phyloP scores from a whole-genome alignment of 2,329 filamentous ascomycete species.

The Ambrosiella cleistominuta region DNA sequence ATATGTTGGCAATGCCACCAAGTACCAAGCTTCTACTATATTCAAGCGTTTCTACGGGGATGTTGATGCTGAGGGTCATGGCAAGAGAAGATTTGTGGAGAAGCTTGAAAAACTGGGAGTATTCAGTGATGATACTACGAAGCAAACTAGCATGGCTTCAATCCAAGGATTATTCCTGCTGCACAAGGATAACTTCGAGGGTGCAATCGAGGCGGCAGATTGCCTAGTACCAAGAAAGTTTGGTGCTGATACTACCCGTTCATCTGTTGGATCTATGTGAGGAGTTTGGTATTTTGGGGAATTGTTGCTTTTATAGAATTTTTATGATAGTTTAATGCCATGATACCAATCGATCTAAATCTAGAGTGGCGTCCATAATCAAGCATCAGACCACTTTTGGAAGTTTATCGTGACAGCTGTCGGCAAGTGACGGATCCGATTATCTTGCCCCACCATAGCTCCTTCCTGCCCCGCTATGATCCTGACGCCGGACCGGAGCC shows the following conservation, averaged over 20 bases:
- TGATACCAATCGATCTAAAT: not conserved
- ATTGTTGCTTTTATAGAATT: no score
- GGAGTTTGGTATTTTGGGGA: no score
- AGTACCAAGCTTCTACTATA: conserved; percentile 67
- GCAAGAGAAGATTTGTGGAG: conserved; percentile 51
- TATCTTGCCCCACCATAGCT: conserved; percentile 6
- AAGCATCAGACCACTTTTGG: not conserved
- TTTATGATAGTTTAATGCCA: not conserved
- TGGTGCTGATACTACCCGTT: conserved; percentile 25
- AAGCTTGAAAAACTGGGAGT: conserved; percentile 54
- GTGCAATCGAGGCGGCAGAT: conserved; percentile 66
- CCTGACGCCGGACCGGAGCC: conserved; percentile 10
- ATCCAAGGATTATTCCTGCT: conserved; percentile 90
- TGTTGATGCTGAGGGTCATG: conserved; percentile 45
- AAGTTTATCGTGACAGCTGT: not conserved
- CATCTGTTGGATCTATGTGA: conserved; percentile 11
- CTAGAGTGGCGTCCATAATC: not conserved
- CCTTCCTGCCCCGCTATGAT: conserved; percentile 6
- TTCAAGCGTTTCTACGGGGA: conserved; percentile 94
- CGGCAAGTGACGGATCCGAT: not conserved
- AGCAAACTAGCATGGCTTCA: conserved; percentile 66
- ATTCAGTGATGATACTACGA: conserved; percentile 36
- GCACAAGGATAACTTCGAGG: conserved; percentile 79
- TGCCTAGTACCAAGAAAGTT: conserved; percentile 41
- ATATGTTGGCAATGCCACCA: conserved; percentile 71